Percentiles rank a stretch among this genome's conserved stretches.
These are phyloP conservation scores for Backusella macrospora DNA, from an alignment of 192 early-diverging fungal genomes.

Conservation along the genomic window DNA sequence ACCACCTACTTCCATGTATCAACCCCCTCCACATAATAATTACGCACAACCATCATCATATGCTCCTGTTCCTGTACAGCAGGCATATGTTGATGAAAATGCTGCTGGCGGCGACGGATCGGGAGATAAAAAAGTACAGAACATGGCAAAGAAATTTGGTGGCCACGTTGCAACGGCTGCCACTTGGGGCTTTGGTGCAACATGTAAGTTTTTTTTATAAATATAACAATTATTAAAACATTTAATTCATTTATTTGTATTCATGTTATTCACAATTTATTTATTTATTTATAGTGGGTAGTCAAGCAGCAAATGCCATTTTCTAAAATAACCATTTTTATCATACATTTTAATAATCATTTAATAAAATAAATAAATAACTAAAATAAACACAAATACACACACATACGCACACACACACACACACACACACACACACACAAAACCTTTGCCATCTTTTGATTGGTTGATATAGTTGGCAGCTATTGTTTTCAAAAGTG, in stretches of 20 bases:
- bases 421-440: too few relatives aligned
- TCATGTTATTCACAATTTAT: not conserved
- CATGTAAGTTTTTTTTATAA: slow-evolving; percentile 15
- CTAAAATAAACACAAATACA: not conserved
- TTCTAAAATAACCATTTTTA: slow-evolving; percentile 18
- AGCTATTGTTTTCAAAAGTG: not conserved
- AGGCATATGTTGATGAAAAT: not conserved
- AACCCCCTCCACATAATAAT: not conserved
- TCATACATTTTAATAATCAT: not conserved
- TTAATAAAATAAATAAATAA: not conserved
- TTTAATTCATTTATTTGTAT: not conserved
- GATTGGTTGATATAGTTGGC: not conserved
- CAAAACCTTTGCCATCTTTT: not conserved
- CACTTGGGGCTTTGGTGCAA: slow-evolving; percentile 34
- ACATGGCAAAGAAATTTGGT: slow-evolving; percentile 37
- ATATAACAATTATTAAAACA: not conserved
- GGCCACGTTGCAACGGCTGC: slow-evolving; percentile 30
- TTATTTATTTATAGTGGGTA: slow-evolving; percentile 16
- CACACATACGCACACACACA: too few relatives aligned
- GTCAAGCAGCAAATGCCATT: slow-evolving; percentile 25
- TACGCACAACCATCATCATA: slow-evolving; percentile 8
- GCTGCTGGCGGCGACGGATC: not conserved
- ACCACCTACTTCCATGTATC: slow-evolving; percentile 32
- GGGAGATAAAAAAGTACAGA: slow-evolving; percentile 23
- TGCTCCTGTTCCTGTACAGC: slow-evolving; percentile 15